Base-by-base conservation (phyloP, 495 filamentous ascomycete genomes). In the Usnea hakonensis region DNA sequence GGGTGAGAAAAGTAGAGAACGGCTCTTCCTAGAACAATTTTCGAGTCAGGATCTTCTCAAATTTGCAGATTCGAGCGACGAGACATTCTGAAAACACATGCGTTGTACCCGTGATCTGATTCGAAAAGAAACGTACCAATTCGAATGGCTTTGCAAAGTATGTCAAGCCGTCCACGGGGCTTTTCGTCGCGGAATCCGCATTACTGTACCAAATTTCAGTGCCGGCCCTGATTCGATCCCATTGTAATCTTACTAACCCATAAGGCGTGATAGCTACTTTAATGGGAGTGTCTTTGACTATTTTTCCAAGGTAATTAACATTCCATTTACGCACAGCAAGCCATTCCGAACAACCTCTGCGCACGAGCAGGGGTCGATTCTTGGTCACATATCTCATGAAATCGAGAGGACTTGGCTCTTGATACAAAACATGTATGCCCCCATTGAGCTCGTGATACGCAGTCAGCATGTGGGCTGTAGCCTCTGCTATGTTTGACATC, bases 351-450 rank as follows among this genome's bases (percentile, higher is more conserved):
- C 83, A 84, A 10, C 77, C 86, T 5, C 77, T 73, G 40, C 83
- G 77, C 40, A 90, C 78, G 2, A 91, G 80, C 59, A 90, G 90
- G 9, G 89, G 89, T 1, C 80, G 78, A 65, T 91, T 91, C 21
- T 68, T 75, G 36, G 82, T 75, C 19, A 88, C 86, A 71, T 81
- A 85, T 63, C 85, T 78, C 81, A 89, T 83, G 69, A 91, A 91
- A 68, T 90, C 85, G 10, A 91, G 77, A 0, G 88, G 78, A 38
- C 81, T 87, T 2, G 89, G 88, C 41, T 82, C 77, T 36, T 82
- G 76, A n/a, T 74, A 40, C 5, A 89, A 74, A 55, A 82, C 79
- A 52, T 84, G 78, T 52, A 90, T 77, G 26, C 74, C 62, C 43
- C 74, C 67, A 69, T 91, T 91, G 50, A 91, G 77, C 61, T 89